Conservation (phyloP, 352 stramenopile genomes). For the Pythium apleroticum region DNA sequence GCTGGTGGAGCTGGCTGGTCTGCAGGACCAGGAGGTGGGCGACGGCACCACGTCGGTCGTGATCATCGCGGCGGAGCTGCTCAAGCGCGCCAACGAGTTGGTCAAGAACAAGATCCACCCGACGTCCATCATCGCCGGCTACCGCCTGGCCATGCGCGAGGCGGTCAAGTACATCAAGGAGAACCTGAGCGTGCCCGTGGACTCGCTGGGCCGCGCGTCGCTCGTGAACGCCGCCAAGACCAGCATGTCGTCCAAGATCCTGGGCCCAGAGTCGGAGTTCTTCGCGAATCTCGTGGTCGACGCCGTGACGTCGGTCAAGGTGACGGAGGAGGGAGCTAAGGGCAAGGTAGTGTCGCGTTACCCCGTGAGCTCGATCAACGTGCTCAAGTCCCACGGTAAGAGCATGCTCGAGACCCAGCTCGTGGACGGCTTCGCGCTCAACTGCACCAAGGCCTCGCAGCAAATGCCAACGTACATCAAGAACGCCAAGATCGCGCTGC, state of each 20-base stretch:
- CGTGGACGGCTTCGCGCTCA: constrained; percentile 96
- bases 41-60: constrained; percentile 99
- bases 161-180: constrained; percentile 99
- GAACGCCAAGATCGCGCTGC: constrained; percentile 94
- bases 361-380: constrained; percentile 98
- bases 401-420: constrained; percentile 89
- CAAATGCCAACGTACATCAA: constrained; percentile 97
- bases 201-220: constrained; percentile 93
- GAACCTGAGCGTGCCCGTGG: constrained; percentile 95
- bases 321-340: constrained; percentile 84
- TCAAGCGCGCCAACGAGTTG: constrained; percentile 94
- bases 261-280: constrained; percentile 96
- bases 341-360: constrained; percentile 91
- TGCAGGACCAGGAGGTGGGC: constrained; percentile 99
- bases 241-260: constrained; percentile 99
- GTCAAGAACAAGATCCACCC: constrained; percentile 99
- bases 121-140: constrained; percentile 99
- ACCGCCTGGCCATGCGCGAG: constrained; percentile 97
- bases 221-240: constrained; percentile 98
- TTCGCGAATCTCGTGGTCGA: constrained; percentile 98
- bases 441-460: constrained; percentile 96
- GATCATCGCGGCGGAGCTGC: constrained; percentile 98
- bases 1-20: constrained; percentile 96
- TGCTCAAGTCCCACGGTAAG: constrained; percentile 97
- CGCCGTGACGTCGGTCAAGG: constrained; percentile 96